Evolutionary conservation across 2,329 filamentous ascomycete genomes (phyloP).

Genomic region (Claviceps pazoutovae): DNA sequence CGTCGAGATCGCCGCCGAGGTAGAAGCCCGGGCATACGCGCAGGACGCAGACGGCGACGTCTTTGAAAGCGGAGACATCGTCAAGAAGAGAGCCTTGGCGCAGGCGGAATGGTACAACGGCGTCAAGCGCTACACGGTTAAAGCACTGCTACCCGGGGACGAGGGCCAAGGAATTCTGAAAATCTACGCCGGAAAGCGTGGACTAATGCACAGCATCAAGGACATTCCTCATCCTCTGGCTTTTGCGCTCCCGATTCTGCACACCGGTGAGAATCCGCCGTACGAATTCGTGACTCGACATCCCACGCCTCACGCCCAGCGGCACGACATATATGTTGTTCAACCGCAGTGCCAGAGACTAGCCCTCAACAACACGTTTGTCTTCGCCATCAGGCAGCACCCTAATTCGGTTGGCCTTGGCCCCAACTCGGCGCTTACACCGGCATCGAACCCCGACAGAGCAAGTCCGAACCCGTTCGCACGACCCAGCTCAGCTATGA

Average conservation of each 20-base stretch:
- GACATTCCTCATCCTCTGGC: conserved; percentile 89
- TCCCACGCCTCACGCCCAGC: conserved; percentile 92
- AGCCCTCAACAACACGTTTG: conserved; percentile 92
- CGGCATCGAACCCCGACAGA: conserved; percentile 32
- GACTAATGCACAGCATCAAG: conserved; percentile 93
- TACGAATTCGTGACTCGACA: conserved; percentile 90
- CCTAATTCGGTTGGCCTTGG: conserved; percentile 41
- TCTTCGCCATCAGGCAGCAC: conserved; percentile 91
- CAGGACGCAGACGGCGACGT: conserved; percentile 79
- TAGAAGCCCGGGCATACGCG: conserved; percentile 70
- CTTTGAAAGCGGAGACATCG: conserved; percentile 80
- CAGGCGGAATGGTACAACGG: conserved; percentile 87
- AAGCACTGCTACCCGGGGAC: conserved; percentile 80
- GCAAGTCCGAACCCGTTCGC: conserved; percentile 47
- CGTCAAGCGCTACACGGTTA: conserved; percentile 82
- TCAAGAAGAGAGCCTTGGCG: conserved; percentile 74
- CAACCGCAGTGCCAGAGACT: conserved; percentile 86
- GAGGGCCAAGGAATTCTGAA: conserved; percentile 81
- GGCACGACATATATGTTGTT: conserved; percentile 91
- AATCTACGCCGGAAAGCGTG: conserved; percentile 84
- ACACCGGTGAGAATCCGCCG: conserved; percentile 81
- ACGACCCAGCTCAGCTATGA: conserved; percentile 49
- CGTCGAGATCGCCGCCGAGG: conserved; percentile 82
- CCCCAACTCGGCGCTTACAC: conserved; percentile 24
- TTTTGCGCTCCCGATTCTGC: conserved; percentile 76